These are phyloP conservation scores for Vigna hirtella DNA, from an alignment of 306 rosid genomes.

Conservation along the genomic window DNA sequence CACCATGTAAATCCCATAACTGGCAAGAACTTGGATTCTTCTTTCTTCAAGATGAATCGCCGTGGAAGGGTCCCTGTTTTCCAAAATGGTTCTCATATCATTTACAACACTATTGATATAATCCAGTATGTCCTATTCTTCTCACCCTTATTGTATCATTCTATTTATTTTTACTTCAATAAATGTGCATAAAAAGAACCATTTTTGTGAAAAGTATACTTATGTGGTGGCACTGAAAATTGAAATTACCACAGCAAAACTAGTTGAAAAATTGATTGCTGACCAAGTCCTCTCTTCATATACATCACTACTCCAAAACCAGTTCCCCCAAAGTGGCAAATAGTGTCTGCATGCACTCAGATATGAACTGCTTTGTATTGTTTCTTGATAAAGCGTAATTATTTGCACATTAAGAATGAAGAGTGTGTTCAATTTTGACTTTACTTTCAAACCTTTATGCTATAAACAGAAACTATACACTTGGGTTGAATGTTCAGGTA, in stretches of 20 bases:
- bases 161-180: neutral
- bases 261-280: neutral
- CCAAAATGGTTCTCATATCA: conserved; percentile 73
- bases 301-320: neutral
- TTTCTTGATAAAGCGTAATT: neutral
- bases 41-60: conserved; percentile 70
- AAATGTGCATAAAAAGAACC: neutral
- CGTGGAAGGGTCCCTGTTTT: conserved; percentile 71
- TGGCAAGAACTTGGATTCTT: conserved; percentile 76
- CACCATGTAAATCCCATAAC: conserved; percentile 80
- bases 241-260: neutral
- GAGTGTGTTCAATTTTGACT: neutral
- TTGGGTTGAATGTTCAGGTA: conserved; percentile 17
- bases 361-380: neutral
- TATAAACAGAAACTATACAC: neutral
- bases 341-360: neutral
- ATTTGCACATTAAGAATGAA: neutral
- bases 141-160: neutral
- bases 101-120: conserved; percentile 68
- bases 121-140: conserved; percentile 63
- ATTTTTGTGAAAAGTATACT: neutral
- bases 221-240: neutral
- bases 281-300: neutral
- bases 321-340: neutral
- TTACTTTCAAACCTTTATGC: neutral